Percentiles rank a stretch among this genome's conserved stretches.
Conservation (phyloP, 2,329 filamentous ascomycete species). For the Colletotrichum musicola region DNA sequence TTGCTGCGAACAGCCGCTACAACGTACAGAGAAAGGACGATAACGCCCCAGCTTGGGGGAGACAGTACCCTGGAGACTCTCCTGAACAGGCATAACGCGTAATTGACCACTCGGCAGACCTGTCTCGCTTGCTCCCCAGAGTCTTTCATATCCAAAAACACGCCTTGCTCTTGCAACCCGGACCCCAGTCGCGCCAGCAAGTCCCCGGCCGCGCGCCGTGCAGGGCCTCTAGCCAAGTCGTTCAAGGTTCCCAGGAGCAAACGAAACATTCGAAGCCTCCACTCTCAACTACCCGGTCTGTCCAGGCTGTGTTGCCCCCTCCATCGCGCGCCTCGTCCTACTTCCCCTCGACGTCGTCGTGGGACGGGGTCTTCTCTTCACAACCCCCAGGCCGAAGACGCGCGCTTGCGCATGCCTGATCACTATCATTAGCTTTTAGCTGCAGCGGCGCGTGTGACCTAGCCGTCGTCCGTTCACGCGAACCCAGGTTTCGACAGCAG, state of each 20-base stretch:
- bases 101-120: constrained; percentile 33
- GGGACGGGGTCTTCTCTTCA: constrained; percentile 26
- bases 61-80: constrained; percentile 17
- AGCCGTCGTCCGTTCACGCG: neutral
- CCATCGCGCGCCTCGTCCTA: constrained; percentile 31
- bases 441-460: neutral
- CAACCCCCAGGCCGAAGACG: constrained; percentile 33
- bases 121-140: constrained; percentile 31
- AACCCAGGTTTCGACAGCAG: constrained; percentile 1
- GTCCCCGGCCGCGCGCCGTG: constrained; percentile 37
- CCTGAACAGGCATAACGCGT: constrained; percentile 33
- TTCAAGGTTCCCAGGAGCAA: constrained; percentile 30
- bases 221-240: constrained; percentile 34
- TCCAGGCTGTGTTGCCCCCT: constrained; percentile 36
- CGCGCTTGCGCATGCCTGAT: constrained; percentile 36
- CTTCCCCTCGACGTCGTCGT: constrained; percentile 31
- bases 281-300: constrained; percentile 28
- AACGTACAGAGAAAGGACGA: neutral
- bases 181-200: constrained; percentile 34
- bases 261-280: constrained; percentile 37
- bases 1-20: constrained; percentile 27
- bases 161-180: constrained; percentile 16
- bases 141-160: constrained; percentile 22
- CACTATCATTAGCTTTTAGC: constrained; percentile 15
- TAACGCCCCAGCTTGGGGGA: neutral